Base-by-base conservation (phyloP, 208 protist genomes). In the Trypanosoma theileri region DNA sequence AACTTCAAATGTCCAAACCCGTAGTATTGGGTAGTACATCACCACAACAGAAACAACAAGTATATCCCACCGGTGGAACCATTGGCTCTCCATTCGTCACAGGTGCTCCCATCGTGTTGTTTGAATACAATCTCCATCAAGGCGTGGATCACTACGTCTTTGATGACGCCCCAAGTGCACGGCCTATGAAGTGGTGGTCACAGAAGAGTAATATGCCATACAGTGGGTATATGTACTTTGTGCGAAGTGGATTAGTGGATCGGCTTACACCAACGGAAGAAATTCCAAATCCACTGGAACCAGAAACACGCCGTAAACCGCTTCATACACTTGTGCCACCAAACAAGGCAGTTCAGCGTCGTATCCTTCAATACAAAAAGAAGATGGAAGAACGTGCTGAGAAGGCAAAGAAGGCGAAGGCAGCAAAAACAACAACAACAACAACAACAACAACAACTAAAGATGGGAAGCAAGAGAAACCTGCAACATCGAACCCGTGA, bases 191-290 rank as follows among this genome's bases (percentile, higher is more conserved):
- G 75, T 96, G 91, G 88, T 96, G 91, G 91, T 89, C 78, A 59
- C 91, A 96, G 41, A 93, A 93, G 71, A 90, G 83, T 21, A 93
- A 92, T 74, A 84, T 93, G 74, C 91, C 91, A 31, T 96, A 96
- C 80, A 93, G 82, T 64, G 88, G 87, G 17, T 85, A 90, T 66
- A 67, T 96, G 64, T 96, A 92, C 65, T 82, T 66, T 66, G 82
- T 88, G 78, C 83, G 91, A 9, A 90, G 84, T 58, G 82, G 83
- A 12, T 61, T 89, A 50, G 70, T 96, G 8, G 80, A 91, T 59
- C 46, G 69, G 31, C 70, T 93, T 10, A 66, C 64, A 53, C 75
- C 84, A 41, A 66, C 84, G 3, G 91, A 94, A 71, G 61, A 56
- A 3, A 64, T 91, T 10, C 22, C 60, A 11, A 89, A 92, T 72